Conservation (phyloP, 2,329 filamentous ascomycete genomes). For the Arthrobotrys conoides region DNA sequence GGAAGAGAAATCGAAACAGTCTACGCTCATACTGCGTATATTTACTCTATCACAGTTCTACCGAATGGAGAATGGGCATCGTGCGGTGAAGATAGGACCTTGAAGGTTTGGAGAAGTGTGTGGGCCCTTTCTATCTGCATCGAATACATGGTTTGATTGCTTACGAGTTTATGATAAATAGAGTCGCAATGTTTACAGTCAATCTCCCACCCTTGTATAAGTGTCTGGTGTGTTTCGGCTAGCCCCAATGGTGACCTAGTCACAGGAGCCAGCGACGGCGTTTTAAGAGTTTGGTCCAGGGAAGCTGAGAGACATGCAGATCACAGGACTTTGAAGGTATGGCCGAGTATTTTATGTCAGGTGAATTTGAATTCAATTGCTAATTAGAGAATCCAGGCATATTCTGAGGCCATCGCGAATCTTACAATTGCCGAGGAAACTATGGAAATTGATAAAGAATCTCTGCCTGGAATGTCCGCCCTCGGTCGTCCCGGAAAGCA, state of each 20-base stretch:
- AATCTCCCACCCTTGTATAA: slow-evolving; percentile 96
- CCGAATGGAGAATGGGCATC: slow-evolving; percentile 91
- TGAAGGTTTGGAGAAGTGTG: slow-evolving; percentile 85
- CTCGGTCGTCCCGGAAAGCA: slow-evolving; percentile 89
- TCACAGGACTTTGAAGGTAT: slow-evolving; percentile 75
- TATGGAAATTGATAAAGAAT: slow-evolving; percentile 84
- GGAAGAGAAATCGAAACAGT: slow-evolving; percentile 83
- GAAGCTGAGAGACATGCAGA: slow-evolving; percentile 78
- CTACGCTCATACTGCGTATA: slow-evolving; percentile 91
- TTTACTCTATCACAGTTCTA: slow-evolving; percentile 84
- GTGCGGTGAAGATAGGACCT: slow-evolving; percentile 92
- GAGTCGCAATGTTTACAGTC: slow-evolving; percentile 83
- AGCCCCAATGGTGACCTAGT: slow-evolving; percentile 92
- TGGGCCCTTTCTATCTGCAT: neutral
- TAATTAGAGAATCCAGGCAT: slow-evolving; percentile 67
- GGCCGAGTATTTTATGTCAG: neutral
- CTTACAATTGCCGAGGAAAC: slow-evolving; percentile 87
- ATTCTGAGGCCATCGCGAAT: slow-evolving; percentile 84
- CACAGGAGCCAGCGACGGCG: slow-evolving; percentile 89
- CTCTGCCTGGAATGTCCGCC: slow-evolving; percentile 89
- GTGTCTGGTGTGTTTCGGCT: slow-evolving; percentile 92
- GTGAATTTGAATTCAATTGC: neutral
- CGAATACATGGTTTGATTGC: neutral
- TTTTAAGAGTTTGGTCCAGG: slow-evolving; percentile 87
- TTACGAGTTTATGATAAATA: slow-evolving; percentile 34